These are phyloP conservation scores for Coix lacrymajobi DNA, from an alignment of 176 grass and related monocot species.

Conservation along the genomic window DNA sequence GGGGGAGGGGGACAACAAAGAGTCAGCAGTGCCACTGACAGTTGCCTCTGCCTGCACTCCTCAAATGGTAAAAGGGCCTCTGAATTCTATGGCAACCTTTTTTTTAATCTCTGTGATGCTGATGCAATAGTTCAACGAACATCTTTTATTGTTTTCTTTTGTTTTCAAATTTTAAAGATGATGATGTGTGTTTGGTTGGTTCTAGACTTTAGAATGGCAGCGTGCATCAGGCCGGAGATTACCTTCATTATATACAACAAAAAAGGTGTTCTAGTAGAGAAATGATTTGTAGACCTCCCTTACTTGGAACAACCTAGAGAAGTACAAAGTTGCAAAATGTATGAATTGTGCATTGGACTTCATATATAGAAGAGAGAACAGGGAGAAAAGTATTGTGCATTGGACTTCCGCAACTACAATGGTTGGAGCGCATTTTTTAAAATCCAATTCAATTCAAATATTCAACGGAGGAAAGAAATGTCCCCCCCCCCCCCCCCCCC, in stretches of 20 bases:
- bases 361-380: background rate
- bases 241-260: background rate
- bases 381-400: background rate
- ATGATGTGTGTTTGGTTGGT: background rate
- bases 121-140: background rate
- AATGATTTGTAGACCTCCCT: background rate
- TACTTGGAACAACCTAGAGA: background rate
- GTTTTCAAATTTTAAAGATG: background rate
- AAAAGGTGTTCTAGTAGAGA: background rate
- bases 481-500: no score
- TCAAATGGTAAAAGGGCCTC: background rate
- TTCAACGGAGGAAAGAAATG: background rate
- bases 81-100: background rate
- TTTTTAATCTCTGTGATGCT: background rate
- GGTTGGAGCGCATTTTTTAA: background rate
- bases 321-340: background rate
- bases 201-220: background rate
- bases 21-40: background rate
- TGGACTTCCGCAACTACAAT: background rate
- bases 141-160: background rate
- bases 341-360: background rate
- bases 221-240: background rate
- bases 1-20: background rate
- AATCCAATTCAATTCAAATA: background rate
- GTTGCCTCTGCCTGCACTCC: background rate